A percentile compares a stretch with the other conserved stretches of the same genome.
These are phyloP conservation scores for Daedalea quercina DNA, from an alignment of 768 basidiomycete species.

Conservation along the genomic window DNA sequence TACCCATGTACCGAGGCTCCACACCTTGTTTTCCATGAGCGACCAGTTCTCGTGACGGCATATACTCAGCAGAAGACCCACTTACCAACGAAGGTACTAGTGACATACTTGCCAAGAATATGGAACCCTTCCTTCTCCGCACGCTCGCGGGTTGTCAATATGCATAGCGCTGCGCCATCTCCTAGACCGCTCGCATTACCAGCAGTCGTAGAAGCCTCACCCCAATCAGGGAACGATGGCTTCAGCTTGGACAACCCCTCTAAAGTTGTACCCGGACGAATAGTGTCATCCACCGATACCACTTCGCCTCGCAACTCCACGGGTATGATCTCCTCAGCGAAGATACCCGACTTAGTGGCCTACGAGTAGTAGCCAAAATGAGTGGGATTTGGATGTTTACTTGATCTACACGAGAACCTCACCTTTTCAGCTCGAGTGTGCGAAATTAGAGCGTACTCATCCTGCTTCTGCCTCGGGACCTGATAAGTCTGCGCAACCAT, in stretches of 20 bases:
- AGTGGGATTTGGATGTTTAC: not conserved
- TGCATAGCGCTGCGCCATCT: conserved; percentile 84
- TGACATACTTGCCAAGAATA: conserved; percentile 79
- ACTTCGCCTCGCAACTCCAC: conserved; percentile 64
- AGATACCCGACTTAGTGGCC: conserved; percentile 66
- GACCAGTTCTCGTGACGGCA: not conserved
- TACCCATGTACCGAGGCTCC: conserved; percentile 74
- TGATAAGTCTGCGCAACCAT: conserved; percentile 79
- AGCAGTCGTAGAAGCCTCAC: conserved; percentile 61
- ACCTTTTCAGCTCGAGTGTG: conserved; percentile 75
- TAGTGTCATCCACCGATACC: conserved; percentile 78
- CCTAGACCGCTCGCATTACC: conserved; percentile 88
- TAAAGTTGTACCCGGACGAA: conserved; percentile 73
- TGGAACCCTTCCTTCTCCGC: conserved; percentile 74
- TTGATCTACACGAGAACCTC: not conserved
- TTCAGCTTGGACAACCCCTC: conserved; percentile 77
- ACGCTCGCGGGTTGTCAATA: conserved; percentile 73
- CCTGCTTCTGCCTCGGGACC: conserved; percentile 77
- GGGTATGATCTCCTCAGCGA: conserved; percentile 86
- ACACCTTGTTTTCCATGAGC: conserved; percentile 40
- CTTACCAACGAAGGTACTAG: conserved; percentile 70
- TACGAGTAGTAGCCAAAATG: not conserved
- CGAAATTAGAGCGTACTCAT: conserved; percentile 84
- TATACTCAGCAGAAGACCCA: not conserved
- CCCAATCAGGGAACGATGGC: conserved; percentile 84